Evolutionary conservation across 257 asterid genomes (phyloP).

Genomic region (Solanum dulcamara): DNA sequence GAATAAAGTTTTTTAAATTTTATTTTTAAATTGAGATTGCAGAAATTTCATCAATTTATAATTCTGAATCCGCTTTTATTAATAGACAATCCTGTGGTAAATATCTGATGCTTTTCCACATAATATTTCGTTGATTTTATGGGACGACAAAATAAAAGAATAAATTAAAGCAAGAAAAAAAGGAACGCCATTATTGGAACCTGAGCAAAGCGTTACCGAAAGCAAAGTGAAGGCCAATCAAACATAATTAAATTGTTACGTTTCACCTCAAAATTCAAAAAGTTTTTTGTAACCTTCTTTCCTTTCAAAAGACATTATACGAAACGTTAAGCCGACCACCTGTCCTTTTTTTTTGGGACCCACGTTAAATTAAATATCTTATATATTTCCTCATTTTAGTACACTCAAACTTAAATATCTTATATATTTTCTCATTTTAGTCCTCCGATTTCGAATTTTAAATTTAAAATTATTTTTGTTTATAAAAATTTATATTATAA

Average conservation of each 20-base stretch:
- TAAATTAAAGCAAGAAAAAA: background rate
- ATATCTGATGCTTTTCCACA: too few species aligned
- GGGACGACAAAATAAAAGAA: too few species aligned
- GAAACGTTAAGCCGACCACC: slow-evolving; percentile 34
- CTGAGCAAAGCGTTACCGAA: background rate
- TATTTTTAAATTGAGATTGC: too few species aligned
- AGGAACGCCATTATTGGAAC: background rate
- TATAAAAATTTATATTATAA: background rate
- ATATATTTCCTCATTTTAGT: background rate
- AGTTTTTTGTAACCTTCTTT: background rate
- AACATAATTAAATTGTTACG: background rate
- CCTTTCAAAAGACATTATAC: background rate
- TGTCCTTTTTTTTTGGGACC: slow-evolving; percentile 17
- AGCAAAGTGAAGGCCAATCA: background rate
- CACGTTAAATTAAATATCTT: background rate
- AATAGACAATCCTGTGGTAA: too few species aligned
- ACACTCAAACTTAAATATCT: too few species aligned
- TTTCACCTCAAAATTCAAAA: background rate
- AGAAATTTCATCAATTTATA: too few species aligned
- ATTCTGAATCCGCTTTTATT: too few species aligned
- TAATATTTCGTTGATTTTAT: too few species aligned
- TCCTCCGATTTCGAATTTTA: accelerated
- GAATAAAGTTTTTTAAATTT: too few species aligned
- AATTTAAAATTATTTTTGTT: background rate
- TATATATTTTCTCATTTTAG: too few species aligned